Conservation (phyloP, 345 rosid species). For the Trapa bicornis region DNA sequence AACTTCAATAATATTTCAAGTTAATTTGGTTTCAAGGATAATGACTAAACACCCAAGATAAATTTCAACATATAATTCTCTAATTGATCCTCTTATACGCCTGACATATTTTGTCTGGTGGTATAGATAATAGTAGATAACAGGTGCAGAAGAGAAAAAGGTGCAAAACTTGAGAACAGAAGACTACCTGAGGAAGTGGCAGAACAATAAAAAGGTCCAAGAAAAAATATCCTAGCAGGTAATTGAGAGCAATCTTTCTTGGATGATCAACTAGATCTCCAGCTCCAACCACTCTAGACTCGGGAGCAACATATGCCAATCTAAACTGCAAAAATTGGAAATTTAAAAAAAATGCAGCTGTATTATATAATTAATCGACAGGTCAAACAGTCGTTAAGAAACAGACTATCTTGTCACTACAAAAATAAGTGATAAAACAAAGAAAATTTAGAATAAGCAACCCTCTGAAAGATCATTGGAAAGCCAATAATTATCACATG, state of each 20-base stretch:
- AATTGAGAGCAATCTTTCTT: constrained; percentile 46
- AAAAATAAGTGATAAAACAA: background rate
- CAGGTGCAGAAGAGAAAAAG: background rate
- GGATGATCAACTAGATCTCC: constrained; percentile 89
- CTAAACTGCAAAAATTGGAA: constrained; percentile 47
- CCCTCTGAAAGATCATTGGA: background rate
- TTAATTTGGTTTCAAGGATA: background rate
- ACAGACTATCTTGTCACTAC: background rate
- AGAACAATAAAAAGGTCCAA: constrained; percentile 49
- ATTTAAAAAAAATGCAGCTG: background rate
- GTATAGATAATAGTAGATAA: background rate
- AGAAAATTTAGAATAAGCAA: background rate
- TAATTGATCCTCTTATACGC: background rate
- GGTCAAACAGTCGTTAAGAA: background rate
- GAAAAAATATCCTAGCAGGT: constrained; percentile 42
- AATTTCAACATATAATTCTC: background rate
- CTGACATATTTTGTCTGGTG: background rate
- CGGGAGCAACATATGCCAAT: constrained; percentile 76
- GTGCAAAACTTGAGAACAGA: background rate
- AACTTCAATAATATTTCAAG: background rate
- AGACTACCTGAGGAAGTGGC: constrained; percentile 79
- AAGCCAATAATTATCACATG: background rate
- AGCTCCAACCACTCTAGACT: constrained; percentile 70
- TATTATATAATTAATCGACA: background rate
- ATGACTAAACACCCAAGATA: background rate